These are phyloP conservation scores for Monosporascus sp. DNA, from an alignment of 2,329 filamentous ascomycete genomes.

Conservation along the genomic window DNA sequence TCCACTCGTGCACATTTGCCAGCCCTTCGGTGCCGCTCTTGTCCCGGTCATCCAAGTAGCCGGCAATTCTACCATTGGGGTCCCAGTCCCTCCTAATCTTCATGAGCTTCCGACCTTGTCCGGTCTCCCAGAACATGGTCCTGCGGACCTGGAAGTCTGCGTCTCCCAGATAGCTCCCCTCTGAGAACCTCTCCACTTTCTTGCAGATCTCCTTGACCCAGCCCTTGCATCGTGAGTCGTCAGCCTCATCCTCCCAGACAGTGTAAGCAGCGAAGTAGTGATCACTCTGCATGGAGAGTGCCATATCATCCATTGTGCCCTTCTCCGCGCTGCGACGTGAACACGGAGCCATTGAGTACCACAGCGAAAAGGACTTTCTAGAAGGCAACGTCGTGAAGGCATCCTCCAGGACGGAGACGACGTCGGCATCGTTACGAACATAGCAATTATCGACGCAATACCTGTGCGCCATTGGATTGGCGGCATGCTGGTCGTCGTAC, in stretches of 20 bases:
- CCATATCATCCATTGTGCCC: conserved; percentile 41
- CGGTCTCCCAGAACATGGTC: conserved; percentile 42
- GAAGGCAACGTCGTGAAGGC: conserved; percentile 43
- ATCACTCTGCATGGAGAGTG: conserved; percentile 47
- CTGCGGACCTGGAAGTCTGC: conserved; percentile 43
- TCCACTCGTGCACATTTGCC: too few species aligned
- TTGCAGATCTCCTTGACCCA: too few species aligned
- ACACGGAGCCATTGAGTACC: conserved; percentile 45
- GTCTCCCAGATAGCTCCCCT: conserved; percentile 50
- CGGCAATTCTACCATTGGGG: too few species aligned
- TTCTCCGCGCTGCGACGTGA: conserved; percentile 24
- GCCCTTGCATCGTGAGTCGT: too few species aligned
- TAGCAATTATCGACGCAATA: conserved; percentile 48
- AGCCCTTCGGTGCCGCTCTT: too few species aligned
- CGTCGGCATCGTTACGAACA: conserved; percentile 40
- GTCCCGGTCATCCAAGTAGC: too few species aligned
- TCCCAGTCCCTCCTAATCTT: too few species aligned
- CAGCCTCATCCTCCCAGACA: too few species aligned
- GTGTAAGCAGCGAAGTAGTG: conserved; percentile 52
- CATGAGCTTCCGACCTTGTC: conserved; percentile 35
- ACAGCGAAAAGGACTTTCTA: conserved; percentile 40
- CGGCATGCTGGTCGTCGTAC: too few species aligned
- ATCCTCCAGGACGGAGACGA: conserved; percentile 35
- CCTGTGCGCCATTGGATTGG: conserved; percentile 25
- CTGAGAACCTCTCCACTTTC: conserved; percentile 31